phyloP scores from a whole-genome alignment of 2,329 filamentous ascomycete genomes.

The Tolypocladium ophioglossoides region DNA sequence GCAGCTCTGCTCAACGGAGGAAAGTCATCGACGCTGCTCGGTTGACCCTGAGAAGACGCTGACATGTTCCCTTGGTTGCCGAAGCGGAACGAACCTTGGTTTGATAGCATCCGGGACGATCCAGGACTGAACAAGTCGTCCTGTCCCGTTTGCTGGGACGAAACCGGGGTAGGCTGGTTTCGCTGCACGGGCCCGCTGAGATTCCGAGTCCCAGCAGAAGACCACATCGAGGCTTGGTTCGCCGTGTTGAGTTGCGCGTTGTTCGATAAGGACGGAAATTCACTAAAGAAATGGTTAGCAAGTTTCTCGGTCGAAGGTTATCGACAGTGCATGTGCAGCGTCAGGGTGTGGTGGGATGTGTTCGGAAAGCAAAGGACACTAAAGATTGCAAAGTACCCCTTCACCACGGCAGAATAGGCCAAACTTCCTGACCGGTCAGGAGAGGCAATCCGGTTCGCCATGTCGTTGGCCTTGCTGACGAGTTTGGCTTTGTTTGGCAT shows the following conservation, averaged over 20 bases:
- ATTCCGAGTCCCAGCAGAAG: slow-evolving; percentile 36
- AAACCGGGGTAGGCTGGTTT: slow-evolving; percentile 38
- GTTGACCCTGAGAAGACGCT: slow-evolving; percentile 35
- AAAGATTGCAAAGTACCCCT: slow-evolving; percentile 13
- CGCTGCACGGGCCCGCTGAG: slow-evolving; percentile 39
- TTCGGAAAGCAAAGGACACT: not conserved
- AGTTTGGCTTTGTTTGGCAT: slow-evolving; percentile 7
- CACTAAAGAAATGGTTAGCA: slow-evolving; percentile 30
- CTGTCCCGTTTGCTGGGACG: slow-evolving; percentile 39
- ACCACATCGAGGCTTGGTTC: slow-evolving; percentile 44
- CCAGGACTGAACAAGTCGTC: slow-evolving; percentile 33
- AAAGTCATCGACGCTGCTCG: slow-evolving; percentile 47
- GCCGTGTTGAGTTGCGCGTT: slow-evolving; percentile 42
- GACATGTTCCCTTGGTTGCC: slow-evolving; percentile 33
- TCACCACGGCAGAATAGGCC: slow-evolving; percentile 20
- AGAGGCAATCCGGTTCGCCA: not conserved
- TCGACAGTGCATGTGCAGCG: not conserved
- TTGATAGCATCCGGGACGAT: slow-evolving; percentile 25
- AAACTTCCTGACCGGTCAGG: slow-evolving; percentile 3
- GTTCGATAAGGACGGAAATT: slow-evolving; percentile 56
- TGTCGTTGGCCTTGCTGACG: slow-evolving; percentile 6
- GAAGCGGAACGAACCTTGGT: slow-evolving; percentile 43
- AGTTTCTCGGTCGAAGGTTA: slow-evolving; percentile 31
- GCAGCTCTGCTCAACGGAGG: slow-evolving; percentile 48
- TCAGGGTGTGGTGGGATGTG: not conserved